Percentiles rank a stretch among this genome's conserved stretches.
These are phyloP conservation scores for Aspergillus transmontanensis DNA, from an alignment of 2,329 filamentous ascomycete genomes.

Conservation along the genomic window DNA sequence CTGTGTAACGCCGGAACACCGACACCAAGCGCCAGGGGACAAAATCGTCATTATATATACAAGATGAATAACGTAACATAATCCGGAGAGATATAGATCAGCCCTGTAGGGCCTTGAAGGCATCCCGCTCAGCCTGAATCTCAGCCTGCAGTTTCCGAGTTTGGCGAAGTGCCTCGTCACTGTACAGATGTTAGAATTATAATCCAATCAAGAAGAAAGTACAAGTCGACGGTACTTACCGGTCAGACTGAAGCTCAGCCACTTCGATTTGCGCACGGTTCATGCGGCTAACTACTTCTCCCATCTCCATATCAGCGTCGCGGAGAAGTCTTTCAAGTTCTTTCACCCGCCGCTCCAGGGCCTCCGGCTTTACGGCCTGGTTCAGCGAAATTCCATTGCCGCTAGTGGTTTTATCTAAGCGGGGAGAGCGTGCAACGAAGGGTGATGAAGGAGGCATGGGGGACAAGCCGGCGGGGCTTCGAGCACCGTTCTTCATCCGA, in stretches of 20 bases:
- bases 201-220: conserved; percentile 5
- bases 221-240: conserved; percentile 33
- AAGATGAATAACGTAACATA: neutral
- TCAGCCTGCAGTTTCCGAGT: conserved; percentile 70
- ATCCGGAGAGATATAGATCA: conserved; percentile 8
- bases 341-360: conserved; percentile 74
- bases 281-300: conserved; percentile 80
- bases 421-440: conserved; percentile 60
- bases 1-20: conserved; percentile 11
- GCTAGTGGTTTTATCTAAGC: conserved; percentile 63
- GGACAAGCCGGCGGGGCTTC: conserved; percentile 49
- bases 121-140: conserved; percentile 65
- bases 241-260: conserved; percentile 67
- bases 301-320: conserved; percentile 79
- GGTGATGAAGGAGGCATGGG: conserved; percentile 65
- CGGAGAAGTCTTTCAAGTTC: conserved; percentile 82
- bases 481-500: conserved; percentile 63
- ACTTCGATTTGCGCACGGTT: conserved; percentile 83
- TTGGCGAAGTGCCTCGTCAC: conserved; percentile 72
- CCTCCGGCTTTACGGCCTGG: conserved; percentile 72
- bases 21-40: conserved; percentile 3
- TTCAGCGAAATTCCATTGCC: conserved; percentile 62
- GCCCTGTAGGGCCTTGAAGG: conserved; percentile 55
- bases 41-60: conserved; percentile 5
- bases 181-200: conserved; percentile 34